Evolutionary conservation across 805 yeast species (phyloP).

Genomic region (Monosporozyma yasuniensis): DNA sequence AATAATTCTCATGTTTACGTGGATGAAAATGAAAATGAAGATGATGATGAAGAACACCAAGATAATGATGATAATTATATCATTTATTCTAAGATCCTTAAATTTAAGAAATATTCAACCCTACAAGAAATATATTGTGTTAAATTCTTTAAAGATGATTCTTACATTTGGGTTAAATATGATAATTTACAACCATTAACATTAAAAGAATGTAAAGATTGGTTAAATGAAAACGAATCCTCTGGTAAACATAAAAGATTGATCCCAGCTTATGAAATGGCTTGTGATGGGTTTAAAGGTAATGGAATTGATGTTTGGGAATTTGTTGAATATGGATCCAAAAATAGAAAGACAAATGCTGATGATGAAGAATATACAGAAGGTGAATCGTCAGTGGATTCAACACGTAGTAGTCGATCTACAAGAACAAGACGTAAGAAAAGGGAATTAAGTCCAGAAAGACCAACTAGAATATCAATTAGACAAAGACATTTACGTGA

Average conservation of each 20-base stretch:
- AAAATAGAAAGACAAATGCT: constrained; percentile 25
- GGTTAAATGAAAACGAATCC: constrained; percentile 36
- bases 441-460: constrained; percentile 4
- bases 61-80: constrained; percentile 14
- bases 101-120: constrained; percentile 17
- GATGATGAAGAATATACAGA: constrained; percentile 27
- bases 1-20: constrained; percentile 11
- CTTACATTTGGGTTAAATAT: constrained; percentile 28
- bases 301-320: constrained; percentile 23
- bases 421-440: constrained; percentile 13
- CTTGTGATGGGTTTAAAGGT: constrained; percentile 32
- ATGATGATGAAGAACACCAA: neutral
- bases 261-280: constrained; percentile 41
- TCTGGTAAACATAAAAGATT: constrained; percentile 35
- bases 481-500: constrained; percentile 10
- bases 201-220: constrained; percentile 16
- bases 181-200: constrained; percentile 17
- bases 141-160: constrained; percentile 29
- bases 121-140: constrained; percentile 22
- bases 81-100: constrained; percentile 17
- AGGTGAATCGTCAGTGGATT: constrained; percentile 22
- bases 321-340: constrained; percentile 30
- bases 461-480: constrained; percentile 11
- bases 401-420: constrained; percentile 4
- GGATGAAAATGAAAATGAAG: constrained; percentile 7